phyloP scores from a whole-genome alignment of 2,329 filamentous ascomycete genomes.

The Cercospora brassicicola region DNA sequence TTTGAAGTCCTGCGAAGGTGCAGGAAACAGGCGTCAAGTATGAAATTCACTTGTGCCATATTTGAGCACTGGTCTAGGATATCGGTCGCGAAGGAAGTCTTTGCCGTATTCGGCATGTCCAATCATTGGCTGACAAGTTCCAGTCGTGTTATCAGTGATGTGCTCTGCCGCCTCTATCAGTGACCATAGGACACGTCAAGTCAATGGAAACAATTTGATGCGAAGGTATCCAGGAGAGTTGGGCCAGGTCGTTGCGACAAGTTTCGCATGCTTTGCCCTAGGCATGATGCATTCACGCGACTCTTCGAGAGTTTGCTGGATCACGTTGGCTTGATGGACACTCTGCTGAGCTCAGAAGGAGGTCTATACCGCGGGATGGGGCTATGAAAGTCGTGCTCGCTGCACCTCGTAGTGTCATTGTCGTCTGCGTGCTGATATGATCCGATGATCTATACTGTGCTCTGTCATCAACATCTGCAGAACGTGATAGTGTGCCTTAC shows the following conservation, averaged over 20 bases:
- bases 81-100: not conserved
- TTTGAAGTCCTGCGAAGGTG: not conserved
- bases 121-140: not conserved
- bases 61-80: not conserved
- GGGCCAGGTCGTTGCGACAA: not conserved
- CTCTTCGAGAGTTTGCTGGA: not conserved
- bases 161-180: not conserved
- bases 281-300: not conserved
- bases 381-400: not conserved
- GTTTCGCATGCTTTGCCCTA: not conserved
- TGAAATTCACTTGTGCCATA: not conserved
- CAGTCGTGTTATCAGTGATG: not conserved
- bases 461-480: not conserved
- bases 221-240: not conserved
- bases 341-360: not conserved
- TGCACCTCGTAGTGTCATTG: not conserved
- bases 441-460: not conserved
- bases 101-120: not conserved
- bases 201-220: not conserved
- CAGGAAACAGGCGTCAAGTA: not conserved
- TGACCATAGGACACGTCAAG: not conserved
- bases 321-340: not conserved
- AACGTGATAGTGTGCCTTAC: not conserved
- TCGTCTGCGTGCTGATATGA: not conserved
- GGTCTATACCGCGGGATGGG: not conserved